These are phyloP conservation scores for Triadica sebifera DNA, from an alignment of 345 rosid species.

Conservation along the genomic window DNA sequence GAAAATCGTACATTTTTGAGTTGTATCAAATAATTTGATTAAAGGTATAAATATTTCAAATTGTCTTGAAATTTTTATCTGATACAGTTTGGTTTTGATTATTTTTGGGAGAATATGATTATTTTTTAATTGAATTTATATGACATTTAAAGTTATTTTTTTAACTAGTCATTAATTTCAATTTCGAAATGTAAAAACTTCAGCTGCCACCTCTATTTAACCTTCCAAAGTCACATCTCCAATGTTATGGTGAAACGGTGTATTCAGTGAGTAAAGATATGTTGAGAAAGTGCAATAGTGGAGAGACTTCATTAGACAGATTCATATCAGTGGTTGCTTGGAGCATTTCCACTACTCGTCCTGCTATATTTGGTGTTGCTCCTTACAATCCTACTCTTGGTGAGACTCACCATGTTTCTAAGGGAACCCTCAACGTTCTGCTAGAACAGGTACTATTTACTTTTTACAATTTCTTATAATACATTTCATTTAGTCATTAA, in stretches of 20 bases:
- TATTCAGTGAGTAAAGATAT: conserved; percentile 48
- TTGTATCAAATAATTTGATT: no score
- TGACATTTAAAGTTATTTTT: neutral
- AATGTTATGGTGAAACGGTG: conserved; percentile 63
- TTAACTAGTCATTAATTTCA: neutral
- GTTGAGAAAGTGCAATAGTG: conserved; percentile 42
- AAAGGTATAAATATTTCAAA: no score
- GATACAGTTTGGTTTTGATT: no score
- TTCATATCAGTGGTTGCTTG: conserved; percentile 56
- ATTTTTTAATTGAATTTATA: no score
- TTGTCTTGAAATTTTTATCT: no score
- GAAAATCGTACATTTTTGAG: no score
- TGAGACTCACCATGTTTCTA: conserved; percentile 87
- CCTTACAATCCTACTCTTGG: conserved; percentile 88
- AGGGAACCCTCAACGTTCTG: conserved; percentile 58
- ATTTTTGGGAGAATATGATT: no score
- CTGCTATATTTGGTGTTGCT: conserved; percentile 56
- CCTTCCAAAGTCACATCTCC: conserved; percentile 82
- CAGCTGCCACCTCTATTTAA: conserved; percentile 78
- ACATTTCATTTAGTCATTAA: no score
- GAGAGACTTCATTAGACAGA: conserved; percentile 53
- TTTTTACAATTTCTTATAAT: neutral
- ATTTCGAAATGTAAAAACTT: neutral
- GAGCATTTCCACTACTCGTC: conserved; percentile 64
- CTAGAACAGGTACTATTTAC: conserved; percentile 52